A percentile compares a stretch with the other conserved stretches of the same genome.
Evolutionary conservation across 225 moss, liverwort and hornwort genomes (phyloP).

Genomic region (Marchantia polymorpha): DNA sequence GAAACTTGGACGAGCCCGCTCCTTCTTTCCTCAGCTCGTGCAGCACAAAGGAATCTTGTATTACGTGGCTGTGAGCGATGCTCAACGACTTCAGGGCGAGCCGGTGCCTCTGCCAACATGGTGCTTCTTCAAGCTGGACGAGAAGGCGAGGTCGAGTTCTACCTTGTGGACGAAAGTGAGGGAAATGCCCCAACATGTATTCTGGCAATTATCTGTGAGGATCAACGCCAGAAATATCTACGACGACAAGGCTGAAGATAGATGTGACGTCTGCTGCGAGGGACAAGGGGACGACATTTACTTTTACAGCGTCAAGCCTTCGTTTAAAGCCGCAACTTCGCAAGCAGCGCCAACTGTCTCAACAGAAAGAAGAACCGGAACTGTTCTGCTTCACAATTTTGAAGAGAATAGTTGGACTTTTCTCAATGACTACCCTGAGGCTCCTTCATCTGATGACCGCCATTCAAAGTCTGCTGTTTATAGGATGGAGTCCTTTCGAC

Average conservation of each 20-base stretch:
- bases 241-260: background rate
- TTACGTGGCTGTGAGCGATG: background rate
- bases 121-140: background rate
- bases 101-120: background rate
- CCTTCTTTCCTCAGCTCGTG: background rate
- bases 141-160: background rate
- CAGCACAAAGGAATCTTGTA: background rate
- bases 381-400: constrained; percentile 1
- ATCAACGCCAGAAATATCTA: background rate
- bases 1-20: background rate
- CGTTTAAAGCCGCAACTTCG: background rate
- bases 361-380: background rate
- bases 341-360: background rate
- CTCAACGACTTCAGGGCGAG: background rate
- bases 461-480: background rate
- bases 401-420: background rate
- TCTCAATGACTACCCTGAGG: background rate
- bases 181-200: background rate
- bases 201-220: background rate
- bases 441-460: background rate
- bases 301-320: background rate
- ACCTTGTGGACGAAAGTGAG: constrained; percentile 3
- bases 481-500: constrained; percentile 7
- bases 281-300: constrained; percentile 3
- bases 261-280: background rate